Base-by-base conservation (phyloP, 176 grass and related monocot species). In the Miscanthus lutarioriparius region DNA sequence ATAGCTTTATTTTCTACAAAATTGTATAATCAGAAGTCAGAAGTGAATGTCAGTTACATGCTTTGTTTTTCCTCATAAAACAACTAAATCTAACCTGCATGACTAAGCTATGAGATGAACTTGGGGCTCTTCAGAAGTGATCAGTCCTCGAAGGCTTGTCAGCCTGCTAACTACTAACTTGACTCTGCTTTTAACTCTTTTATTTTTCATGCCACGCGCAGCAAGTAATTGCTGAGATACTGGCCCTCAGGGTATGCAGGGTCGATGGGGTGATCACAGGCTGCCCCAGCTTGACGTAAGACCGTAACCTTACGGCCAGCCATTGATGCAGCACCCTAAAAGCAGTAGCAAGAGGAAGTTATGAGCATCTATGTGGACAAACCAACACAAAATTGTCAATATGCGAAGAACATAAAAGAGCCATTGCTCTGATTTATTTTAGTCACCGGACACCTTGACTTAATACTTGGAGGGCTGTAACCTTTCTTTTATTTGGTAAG, bases 151-250 rank as follows among this genome's bases (percentile, higher is more conserved):
- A 67, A 58, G 43, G n/a, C 1, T 30, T 48, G 26, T 35, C 77
- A 48, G 62, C 16, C 62, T 49, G 77, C 2, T 47, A 64, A 10
- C 12, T 10, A 27, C 10, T 20, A 64, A 12, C 12, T 64, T 79
- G 51, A n/a, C 4, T 43, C 15, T 43, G 7, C 14, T 74, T 48
- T 65, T 41, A 17, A 41, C 45, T 22, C 6, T 25, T 7, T 64
- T 41, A 63, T 10, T 30, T 74, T 85, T 93, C 85, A 98, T 9
- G 84, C 87, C 19, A 98, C 89, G 38, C 89, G 86, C 17, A 98
- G 93, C 86, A 98, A 87, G 74, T 90, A 81, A 87, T 95, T 98
- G 85, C 89, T 90, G 51, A 95, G 96, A 40, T 98, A 95, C 66
- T 88, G 85, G 33, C 96, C 96, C 87, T 95, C 93, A 43, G 83